phyloP scores from a whole-genome alignment of 805 yeast species.

The Lipomyces anomalus region DNA sequence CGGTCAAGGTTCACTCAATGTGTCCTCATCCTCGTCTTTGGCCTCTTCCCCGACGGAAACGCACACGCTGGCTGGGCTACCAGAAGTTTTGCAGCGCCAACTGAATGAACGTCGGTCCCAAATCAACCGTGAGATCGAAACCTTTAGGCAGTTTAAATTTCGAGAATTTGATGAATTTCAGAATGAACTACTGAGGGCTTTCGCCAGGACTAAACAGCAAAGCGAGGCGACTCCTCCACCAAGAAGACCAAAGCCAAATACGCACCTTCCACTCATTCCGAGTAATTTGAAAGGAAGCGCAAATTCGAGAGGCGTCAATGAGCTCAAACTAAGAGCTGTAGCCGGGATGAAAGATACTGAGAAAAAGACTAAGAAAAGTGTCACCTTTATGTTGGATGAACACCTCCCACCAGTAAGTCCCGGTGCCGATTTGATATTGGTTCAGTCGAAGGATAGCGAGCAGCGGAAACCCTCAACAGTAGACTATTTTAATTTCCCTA shows the following conservation, averaged over 20 bases:
- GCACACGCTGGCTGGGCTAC: background rate
- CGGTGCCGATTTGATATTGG: slow-evolving; percentile 12
- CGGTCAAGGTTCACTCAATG: background rate
- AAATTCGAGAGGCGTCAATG: background rate
- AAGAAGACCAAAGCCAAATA: background rate
- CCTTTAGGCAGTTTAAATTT: slow-evolving; percentile 7
- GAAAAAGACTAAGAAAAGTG: slow-evolving; percentile 12
- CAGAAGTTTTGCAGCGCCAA: slow-evolving; percentile 10
- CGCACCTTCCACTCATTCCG: background rate
- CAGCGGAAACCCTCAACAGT: too few species aligned
- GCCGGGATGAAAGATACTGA: background rate
- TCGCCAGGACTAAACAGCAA: slow-evolving; percentile 3
- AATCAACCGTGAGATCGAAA: slow-evolving; percentile 14
- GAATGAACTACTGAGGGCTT: slow-evolving; percentile 8
- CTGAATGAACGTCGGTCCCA: slow-evolving; percentile 8
- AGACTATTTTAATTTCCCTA: too few species aligned
- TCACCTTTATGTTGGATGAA: slow-evolving; percentile 16
- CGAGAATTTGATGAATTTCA: slow-evolving; percentile 15
- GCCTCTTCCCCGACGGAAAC: slow-evolving; percentile 1
- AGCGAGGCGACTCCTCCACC: background rate
- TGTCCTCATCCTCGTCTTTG: background rate
- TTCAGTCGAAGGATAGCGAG: background rate
- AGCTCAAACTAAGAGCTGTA: background rate
- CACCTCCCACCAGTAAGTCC: slow-evolving; percentile 21
- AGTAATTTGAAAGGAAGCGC: slow-evolving; percentile 15